A percentile compares a stretch with the other conserved stretches of the same genome.
These are phyloP conservation scores for Erodium trifolium DNA, from an alignment of 441 rosid genomes.

Conservation along the genomic window DNA sequence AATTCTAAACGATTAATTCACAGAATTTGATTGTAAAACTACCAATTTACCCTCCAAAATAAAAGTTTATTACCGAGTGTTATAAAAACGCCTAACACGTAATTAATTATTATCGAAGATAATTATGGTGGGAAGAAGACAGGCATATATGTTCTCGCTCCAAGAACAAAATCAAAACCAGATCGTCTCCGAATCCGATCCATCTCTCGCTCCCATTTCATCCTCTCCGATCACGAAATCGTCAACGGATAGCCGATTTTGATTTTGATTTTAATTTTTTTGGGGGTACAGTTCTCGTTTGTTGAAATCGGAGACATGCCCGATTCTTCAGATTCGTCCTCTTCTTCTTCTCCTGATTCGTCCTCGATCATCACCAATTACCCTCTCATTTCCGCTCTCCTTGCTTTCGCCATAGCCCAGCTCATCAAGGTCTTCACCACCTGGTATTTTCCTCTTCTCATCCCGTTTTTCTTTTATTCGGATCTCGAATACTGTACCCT, in stretches of 20 bases:
- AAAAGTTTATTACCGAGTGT: no score
- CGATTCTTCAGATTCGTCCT: slow-evolving; percentile 18
- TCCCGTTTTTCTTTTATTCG: neutral
- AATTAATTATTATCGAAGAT: no score
- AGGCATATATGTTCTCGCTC: no score
- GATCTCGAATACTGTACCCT: neutral
- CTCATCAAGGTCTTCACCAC: slow-evolving; percentile 13
- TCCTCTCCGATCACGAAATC: neutral
- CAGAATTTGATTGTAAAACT: no score
- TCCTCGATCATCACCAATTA: slow-evolving; percentile 40
- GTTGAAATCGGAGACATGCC: neutral
- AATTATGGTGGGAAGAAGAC: no score
- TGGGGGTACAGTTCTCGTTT: neutral
- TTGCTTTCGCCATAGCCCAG: slow-evolving; percentile 60
- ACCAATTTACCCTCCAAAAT: no score
- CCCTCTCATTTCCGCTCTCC: slow-evolving; percentile 57
- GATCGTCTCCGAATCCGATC: neutral
- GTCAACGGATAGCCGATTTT: neutral
- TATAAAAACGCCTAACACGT: no score
- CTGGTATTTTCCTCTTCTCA: slow-evolving; percentile 35
- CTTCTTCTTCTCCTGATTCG: slow-evolving; percentile 28
- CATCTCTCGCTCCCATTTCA: neutral
- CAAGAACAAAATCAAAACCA: neutral
- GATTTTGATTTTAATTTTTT: neutral
- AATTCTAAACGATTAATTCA: no score